Conservation (phyloP, 306 rosid species). For the Comarum palustre region DNA sequence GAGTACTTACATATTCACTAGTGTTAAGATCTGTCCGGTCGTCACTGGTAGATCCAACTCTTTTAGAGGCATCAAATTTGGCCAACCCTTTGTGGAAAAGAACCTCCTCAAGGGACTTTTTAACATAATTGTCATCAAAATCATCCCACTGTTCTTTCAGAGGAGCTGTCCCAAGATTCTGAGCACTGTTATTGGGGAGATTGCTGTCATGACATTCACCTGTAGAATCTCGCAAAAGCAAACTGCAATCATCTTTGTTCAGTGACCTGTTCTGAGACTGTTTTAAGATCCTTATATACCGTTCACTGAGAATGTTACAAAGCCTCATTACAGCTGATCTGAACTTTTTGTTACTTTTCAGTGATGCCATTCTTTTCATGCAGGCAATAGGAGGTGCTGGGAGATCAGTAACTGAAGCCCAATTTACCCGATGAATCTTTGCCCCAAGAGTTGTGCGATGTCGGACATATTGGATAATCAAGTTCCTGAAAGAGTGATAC, state of each 20-base stretch:
- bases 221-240: conserved; percentile 35
- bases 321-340: conserved; percentile 77
- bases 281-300: conserved; percentile 58
- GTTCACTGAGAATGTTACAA: conserved; percentile 70
- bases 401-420: conserved; percentile 67
- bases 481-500: conserved; percentile 55
- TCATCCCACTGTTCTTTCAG: conserved; percentile 76
- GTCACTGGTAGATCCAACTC: conserved; percentile 44
- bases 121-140: conserved; percentile 54
- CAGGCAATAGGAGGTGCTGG: conserved; percentile 73
- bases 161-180: conserved; percentile 30
- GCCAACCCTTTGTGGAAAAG: conserved; percentile 65
- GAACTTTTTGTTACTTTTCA: conserved; percentile 49
- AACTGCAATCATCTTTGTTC: conserved; percentile 43
- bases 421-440: conserved; percentile 60
- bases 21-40: conserved; percentile 46
- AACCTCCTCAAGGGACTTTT: conserved; percentile 68
- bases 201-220: conserved; percentile 29
- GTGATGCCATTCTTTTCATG: conserved; percentile 63
- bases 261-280: conserved; percentile 39
- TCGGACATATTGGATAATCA: conserved; percentile 79
- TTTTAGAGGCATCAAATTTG: conserved; percentile 53
- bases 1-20: conserved; percentile 37
- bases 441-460: conserved; percentile 76
- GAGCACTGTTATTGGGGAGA: conserved; percentile 25